A percentile compares a stretch with the other conserved stretches of the same genome.
These are phyloP conservation scores for Blepharisma stoltei DNA, from an alignment of 73 alveolate genomes.

Conservation along the genomic window DNA sequence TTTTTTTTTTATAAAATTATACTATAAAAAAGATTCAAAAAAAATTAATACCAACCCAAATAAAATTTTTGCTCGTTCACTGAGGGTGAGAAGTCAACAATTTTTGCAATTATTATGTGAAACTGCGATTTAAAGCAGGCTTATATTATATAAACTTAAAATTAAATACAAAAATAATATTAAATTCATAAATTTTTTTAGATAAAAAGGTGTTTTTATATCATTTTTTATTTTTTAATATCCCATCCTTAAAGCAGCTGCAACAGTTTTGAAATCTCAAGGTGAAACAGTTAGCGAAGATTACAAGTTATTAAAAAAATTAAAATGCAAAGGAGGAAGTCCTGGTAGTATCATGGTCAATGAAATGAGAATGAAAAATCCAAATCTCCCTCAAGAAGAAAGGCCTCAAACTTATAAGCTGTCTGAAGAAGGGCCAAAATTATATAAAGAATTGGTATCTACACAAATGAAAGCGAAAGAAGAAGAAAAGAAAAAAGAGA, in stretches of 20 bases:
- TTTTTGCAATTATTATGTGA: slow-evolving; percentile 85
- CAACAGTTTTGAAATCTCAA: slow-evolving; percentile 72
- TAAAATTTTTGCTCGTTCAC: too few species aligned
- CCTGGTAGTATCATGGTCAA: slow-evolving; percentile 73
- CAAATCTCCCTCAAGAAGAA: slow-evolving; percentile 48
- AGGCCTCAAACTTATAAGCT: slow-evolving; percentile 44
- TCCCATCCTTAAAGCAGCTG: slow-evolving; percentile 84
- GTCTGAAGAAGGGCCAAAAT: slow-evolving; percentile 61
- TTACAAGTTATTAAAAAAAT: slow-evolving; percentile 85
- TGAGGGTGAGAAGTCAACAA: too few species aligned
- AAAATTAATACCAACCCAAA: too few species aligned
- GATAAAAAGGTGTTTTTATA: too few species aligned
- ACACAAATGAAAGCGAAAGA: slow-evolving; percentile 42
- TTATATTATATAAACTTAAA: too few species aligned
- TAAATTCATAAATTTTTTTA: too few species aligned
- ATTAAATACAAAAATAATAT: too few species aligned
- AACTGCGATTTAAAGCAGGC: too few species aligned
- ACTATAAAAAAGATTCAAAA: too few species aligned
- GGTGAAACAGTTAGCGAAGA: slow-evolving; percentile 89
- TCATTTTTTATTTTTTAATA: too few species aligned
- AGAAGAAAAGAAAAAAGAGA: slow-evolving; percentile 36
- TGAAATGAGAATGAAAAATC: slow-evolving; percentile 60
- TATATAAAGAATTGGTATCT: slow-evolving; percentile 68
- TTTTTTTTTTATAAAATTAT: too few species aligned
- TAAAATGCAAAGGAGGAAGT: slow-evolving; percentile 90